Base-by-base conservation (phyloP, 805 yeast species). In the Ogataea zsoltii region DNA sequence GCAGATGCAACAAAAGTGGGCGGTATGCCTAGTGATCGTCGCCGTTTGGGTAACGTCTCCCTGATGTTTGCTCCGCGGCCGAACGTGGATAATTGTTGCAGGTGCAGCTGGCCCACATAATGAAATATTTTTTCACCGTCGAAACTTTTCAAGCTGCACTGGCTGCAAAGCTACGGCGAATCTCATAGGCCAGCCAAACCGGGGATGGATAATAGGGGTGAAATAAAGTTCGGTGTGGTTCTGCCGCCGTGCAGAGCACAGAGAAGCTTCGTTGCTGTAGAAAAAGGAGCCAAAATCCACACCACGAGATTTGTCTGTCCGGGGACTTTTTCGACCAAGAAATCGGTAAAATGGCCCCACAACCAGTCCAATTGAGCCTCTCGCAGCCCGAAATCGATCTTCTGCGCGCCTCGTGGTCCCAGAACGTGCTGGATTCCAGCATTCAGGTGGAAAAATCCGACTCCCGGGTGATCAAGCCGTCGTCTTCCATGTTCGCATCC, bases 401-500 rank as follows among this genome's bases (percentile, higher is more conserved):
- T 2, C 32, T 55, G 3, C 38, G 42, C 38, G 23, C 26, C 15
- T 51, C 58, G 13, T 55, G 58, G 58, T 38, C 48, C n/a, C 11
- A 12, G 4, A 41, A 42, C 25, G 38, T 45, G 12, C 29, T 43
- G 9, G 35, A 37, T n/a, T 16, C 46, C 7, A 41, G 36, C 21
- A 34, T 42, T 13, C 26, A 7, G 7, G 19, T 46, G 13, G 44
- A 46, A 16, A 43, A 35, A 14, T 39, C 45, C 28, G 36, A 14
- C 18, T 14, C 41, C 33, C 36, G 36, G 16, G 33, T 36, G 9
- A 19, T 32, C n/a, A 36, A 53, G 32, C 45, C 54, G 1, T 42
- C 55, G 52, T 57, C 46, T 39, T 60, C 45, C 60, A 72, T 67
- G 53, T 74, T 60, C 52, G 75, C 69, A 33, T 73, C 75, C 10